phyloP scores from a whole-genome alignment of 2,329 filamentous ascomycete species.

The Fusarium ambrosium region DNA sequence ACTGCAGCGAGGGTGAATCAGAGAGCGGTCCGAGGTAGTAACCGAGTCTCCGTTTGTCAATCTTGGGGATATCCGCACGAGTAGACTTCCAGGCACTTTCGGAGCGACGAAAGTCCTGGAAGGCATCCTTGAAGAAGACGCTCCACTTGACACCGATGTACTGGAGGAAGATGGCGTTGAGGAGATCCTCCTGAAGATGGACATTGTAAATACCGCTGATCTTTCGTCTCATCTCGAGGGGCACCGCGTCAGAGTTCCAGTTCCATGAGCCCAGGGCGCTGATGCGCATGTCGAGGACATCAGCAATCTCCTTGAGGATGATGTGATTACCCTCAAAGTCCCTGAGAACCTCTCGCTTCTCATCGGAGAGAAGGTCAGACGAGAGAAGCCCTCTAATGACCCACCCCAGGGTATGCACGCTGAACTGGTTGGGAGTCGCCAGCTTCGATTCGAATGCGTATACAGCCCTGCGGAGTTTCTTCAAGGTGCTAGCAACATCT shows the following conservation, averaged over 20 bases:
- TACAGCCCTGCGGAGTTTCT: conserved; percentile 47
- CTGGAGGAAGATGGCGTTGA: conserved; percentile 66
- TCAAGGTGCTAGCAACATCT: conserved; percentile 39
- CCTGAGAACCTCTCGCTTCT: conserved; percentile 57
- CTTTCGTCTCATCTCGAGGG: conserved; percentile 60
- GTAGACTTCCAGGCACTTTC: conserved; percentile 54
- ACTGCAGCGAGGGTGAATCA: conserved; percentile 43
- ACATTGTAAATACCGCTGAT: conserved; percentile 64
- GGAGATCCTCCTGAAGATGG: conserved; percentile 66
- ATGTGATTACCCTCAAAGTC: conserved; percentile 58
- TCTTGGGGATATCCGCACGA: conserved; percentile 47
- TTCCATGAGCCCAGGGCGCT: conserved; percentile 60
- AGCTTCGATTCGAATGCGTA: conserved; percentile 50
- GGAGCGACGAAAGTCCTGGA: conserved; percentile 50
- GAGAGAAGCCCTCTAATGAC: conserved; percentile 58
- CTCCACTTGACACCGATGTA: conserved; percentile 64
- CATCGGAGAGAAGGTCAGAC: conserved; percentile 60
- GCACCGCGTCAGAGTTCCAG: conserved; percentile 58
- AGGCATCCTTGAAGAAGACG: conserved; percentile 56
- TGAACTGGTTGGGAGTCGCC: conserved; percentile 53
- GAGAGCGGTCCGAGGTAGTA: conserved; percentile 55
- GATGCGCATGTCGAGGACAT: conserved; percentile 67
- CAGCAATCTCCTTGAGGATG: conserved; percentile 63
- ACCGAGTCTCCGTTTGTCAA: conserved; percentile 46
- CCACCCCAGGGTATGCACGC: conserved; percentile 51